These are phyloP conservation scores for Trifolium pratense DNA, from an alignment of 306 rosid genomes.

Conservation along the genomic window DNA sequence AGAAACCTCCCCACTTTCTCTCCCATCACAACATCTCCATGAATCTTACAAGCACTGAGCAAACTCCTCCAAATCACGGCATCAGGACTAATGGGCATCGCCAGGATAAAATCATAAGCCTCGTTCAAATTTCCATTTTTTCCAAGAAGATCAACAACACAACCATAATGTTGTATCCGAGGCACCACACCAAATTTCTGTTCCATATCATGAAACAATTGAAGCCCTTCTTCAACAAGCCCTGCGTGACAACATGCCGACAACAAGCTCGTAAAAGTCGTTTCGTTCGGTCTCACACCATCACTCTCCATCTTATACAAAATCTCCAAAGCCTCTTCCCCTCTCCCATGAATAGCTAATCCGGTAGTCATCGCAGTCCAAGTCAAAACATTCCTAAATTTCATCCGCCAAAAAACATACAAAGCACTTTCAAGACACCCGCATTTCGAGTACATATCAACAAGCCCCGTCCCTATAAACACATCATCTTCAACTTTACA, in stretches of 20 bases:
- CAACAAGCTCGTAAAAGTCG: constrained; percentile 39
- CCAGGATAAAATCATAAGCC: constrained; percentile 60
- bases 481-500: constrained; percentile 65
- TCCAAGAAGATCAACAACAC: constrained; percentile 18
- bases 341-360: constrained; percentile 46
- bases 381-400: constrained; percentile 64
- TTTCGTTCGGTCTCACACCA: constrained; percentile 67
- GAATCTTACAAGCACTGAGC: constrained; percentile 69
- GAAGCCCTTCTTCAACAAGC: constrained; percentile 43
- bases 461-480: constrained; percentile 76
- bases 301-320: constrained; percentile 59
- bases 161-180: constrained; percentile 4
- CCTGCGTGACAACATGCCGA: constrained; percentile 34
- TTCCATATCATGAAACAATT: constrained; percentile 6
- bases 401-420: constrained; percentile 57
- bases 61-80: constrained; percentile 74
- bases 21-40: constrained; percentile 64
- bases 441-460: constrained; percentile 89
- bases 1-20: constrained; percentile 85
- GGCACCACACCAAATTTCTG: neutral
- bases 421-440: constrained; percentile 66
- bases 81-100: constrained; percentile 66
- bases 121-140: constrained; percentile 61
- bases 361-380: constrained; percentile 76
- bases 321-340: constrained; percentile 60